A percentile compares a stretch with the other conserved stretches of the same genome.
phyloP scores from a whole-genome alignment of 2,329 filamentous ascomycete genomes.

The Stemphylium lycopersici region DNA sequence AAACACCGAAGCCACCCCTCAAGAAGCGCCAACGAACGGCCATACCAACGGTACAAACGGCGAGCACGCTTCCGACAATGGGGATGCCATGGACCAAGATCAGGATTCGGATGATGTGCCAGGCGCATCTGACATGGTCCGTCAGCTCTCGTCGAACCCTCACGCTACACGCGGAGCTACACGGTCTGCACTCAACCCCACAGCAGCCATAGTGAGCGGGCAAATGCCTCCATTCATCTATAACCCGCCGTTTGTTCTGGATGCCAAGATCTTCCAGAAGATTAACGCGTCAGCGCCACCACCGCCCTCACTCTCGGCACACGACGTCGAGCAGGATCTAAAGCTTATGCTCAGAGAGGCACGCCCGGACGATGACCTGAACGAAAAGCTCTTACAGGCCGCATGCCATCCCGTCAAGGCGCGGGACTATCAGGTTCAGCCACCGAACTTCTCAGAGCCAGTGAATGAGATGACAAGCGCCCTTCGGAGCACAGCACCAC shows the following conservation, averaged over 20 bases:
- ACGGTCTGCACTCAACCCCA: slow-evolving; percentile 61
- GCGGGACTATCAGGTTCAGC: slow-evolving; percentile 44
- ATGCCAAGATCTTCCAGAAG: slow-evolving; percentile 54
- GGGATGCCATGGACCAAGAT: slow-evolving; percentile 48
- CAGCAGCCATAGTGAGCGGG: slow-evolving; percentile 52
- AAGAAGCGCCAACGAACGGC: slow-evolving; percentile 41
- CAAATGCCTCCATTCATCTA: slow-evolving; percentile 51
- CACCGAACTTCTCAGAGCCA: slow-evolving; percentile 39
- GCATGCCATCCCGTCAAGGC: slow-evolving; percentile 43
- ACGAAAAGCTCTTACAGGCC: slow-evolving; percentile 47
- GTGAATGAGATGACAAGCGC: slow-evolving; percentile 43
- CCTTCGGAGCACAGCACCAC: slow-evolving; percentile 37
- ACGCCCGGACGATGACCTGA: slow-evolving; percentile 47
- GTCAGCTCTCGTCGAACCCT: slow-evolving; percentile 64
- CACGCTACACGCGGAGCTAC: slow-evolving; percentile 60
- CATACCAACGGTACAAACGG: slow-evolving; percentile 43
- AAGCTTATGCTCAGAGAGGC: slow-evolving; percentile 54
- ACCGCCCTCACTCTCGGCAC: slow-evolving; percentile 50
- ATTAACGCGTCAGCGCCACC: slow-evolving; percentile 57
- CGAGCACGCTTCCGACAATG: slow-evolving; percentile 43
- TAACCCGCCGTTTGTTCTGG: slow-evolving; percentile 52
- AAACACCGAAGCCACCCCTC: slow-evolving; percentile 36
- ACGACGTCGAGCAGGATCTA: slow-evolving; percentile 57
- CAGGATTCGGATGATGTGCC: slow-evolving; percentile 48
- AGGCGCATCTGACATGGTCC: slow-evolving; percentile 64